Evolutionary conservation across 345 rosid genomes (phyloP), one percentile per base, ranked within the genome.

Genomic region (Chamaenerion angustifolium): DNA sequence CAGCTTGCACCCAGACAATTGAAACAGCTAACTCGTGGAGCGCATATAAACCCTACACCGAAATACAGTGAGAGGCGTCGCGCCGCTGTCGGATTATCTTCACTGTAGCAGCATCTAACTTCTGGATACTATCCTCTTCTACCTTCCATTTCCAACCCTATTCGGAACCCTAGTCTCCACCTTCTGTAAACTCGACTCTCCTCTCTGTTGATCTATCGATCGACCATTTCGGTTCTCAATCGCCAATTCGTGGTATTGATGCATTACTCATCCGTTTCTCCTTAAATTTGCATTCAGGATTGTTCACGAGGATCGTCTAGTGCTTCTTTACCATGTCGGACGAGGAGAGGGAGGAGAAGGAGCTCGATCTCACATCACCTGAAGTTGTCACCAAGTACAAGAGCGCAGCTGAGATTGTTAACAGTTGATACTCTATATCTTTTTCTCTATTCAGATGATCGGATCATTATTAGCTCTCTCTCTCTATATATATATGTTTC

Each of bases 361-460:
- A 93, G 83, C 48, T 88, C 75, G 93, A 88, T 81, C 94, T 93
- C 71, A 68, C 76, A 54, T 79, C 95, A 61, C 77, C 86, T 54
- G 99, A 93, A 62, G 95, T 85, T 27, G 88, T 93, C 69, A 93
- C 95, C 66, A 88, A 88, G 58, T 93, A 88, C 80, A 93, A 93
- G 66, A 70, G 68, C 76, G 99, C 99, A 35, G 86, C 99, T n/a
- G 99, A 88, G 63, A 88, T 88, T 64, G 86, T 75, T 49, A 93
- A 93, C 77, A 88, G 99, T 93, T 61, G 71, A 16, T 44, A 11
- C 1, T 16, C 42, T 46, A 2, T 23, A 35, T 44, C 49, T 40
- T 15, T 44, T 2, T 41, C 4, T 43, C n/a, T 45, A 13, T 7
- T 14, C 10, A 16, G 4, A 15, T 41, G 25, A 19, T 23, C 37